Percentiles rank a stretch among this genome's conserved stretches.
phyloP scores from a whole-genome alignment of 1,284 basidiomycete genomes.

The Papiliotrema fonsecae region DNA sequence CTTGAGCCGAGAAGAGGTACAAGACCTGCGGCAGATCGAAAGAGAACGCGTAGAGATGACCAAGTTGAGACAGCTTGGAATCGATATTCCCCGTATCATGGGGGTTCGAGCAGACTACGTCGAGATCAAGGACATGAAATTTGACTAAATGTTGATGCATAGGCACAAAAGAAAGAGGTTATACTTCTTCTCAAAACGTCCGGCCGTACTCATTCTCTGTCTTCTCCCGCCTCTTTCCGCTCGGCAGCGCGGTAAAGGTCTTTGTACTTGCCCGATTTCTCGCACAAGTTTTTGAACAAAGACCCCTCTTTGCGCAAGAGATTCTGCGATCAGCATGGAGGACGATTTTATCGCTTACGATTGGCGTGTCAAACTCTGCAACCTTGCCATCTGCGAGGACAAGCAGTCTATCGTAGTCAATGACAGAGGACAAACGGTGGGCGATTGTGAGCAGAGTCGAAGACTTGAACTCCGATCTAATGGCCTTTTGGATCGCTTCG shows the following conservation, averaged over 20 bases:
- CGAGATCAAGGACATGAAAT: background rate
- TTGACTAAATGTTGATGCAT: background rate
- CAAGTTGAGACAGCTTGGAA: slow-evolving; percentile 34
- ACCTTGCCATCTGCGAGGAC: slow-evolving; percentile 74
- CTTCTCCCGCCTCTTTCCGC: slow-evolving; percentile 30
- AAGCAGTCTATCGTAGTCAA: slow-evolving; percentile 73
- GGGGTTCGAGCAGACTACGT: slow-evolving; percentile 36
- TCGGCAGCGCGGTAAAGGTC: slow-evolving; percentile 51
- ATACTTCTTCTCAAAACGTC: background rate
- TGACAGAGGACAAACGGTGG: slow-evolving; percentile 62
- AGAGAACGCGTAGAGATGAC: slow-evolving; percentile 69
- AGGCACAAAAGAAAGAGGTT: too few species aligned
- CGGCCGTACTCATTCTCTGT: too few species aligned
- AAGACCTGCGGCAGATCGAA: slow-evolving; percentile 73
- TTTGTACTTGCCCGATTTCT: slow-evolving; percentile 70
- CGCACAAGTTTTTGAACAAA: slow-evolving; percentile 71
- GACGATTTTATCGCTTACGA: slow-evolving; percentile 29
- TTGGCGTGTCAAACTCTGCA: slow-evolving; percentile 77
- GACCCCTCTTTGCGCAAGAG: slow-evolving; percentile 68
- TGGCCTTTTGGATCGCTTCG: slow-evolving; percentile 67
- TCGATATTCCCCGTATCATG: slow-evolving; percentile 37
- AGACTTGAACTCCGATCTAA: slow-evolving; percentile 69
- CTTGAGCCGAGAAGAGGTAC: slow-evolving; percentile 67
- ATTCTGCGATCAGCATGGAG: slow-evolving; percentile 40
- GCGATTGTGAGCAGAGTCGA: slow-evolving; percentile 81